A percentile compares a stretch with the other conserved stretches of the same genome.
Evolutionary conservation across 305 asterid genomes (phyloP).

Genomic region (Fraxinus platypoda): DNA sequence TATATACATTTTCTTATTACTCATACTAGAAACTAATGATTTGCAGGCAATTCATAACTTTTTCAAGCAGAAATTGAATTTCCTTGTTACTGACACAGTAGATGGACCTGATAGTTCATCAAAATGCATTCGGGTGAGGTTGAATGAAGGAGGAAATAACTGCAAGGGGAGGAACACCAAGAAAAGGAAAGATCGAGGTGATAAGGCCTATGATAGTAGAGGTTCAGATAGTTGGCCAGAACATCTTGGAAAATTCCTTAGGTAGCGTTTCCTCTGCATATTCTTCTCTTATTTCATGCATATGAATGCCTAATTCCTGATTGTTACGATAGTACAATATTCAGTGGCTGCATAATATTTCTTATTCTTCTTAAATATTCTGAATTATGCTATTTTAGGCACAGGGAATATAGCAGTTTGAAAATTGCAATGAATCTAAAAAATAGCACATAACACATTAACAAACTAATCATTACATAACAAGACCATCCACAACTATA

Average conservation of each 20-base stretch:
- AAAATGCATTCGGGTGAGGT: constrained; percentile 86
- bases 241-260: constrained; percentile 78
- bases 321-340: not conserved
- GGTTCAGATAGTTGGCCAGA: constrained; percentile 91
- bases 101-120: constrained; percentile 82
- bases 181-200: constrained; percentile 81
- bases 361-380: not conserved
- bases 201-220: constrained; percentile 73
- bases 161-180: constrained; percentile 56
- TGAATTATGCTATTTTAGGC: not conserved
- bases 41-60: constrained; percentile 90
- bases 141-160: constrained; percentile 48
- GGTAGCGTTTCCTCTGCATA: constrained; percentile 44
- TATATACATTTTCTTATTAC: not conserved
- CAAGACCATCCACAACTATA: not conserved
- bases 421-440: not conserved
- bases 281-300: constrained; percentile 4
- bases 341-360: not conserved
- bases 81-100: constrained; percentile 85
- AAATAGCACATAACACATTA: not conserved
- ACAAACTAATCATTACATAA: not conserved
- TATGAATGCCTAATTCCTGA: not conserved
- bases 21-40: constrained; percentile 19
- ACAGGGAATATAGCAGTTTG: not conserved
- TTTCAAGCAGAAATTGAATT: constrained; percentile 81